phyloP scores from a whole-genome alignment of 2,329 filamentous ascomycete species.

The Hymenoscyphus fraxineus region DNA sequence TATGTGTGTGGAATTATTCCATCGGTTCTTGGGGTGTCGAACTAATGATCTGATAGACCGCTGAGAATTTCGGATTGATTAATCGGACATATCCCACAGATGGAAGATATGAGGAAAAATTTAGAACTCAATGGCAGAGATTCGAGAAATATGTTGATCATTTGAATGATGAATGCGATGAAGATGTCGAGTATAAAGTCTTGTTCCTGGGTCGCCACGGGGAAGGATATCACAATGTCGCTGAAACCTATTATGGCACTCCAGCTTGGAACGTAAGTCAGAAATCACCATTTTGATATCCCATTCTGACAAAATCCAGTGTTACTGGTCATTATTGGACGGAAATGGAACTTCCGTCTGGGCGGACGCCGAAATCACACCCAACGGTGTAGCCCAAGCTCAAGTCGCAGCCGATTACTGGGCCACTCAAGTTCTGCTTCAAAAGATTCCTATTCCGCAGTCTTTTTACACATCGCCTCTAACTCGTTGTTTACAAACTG shows the following conservation, averaged over 20 bases:
- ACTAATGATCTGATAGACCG: conserved; percentile 41
- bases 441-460: conserved; percentile 58
- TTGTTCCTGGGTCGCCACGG: conserved; percentile 49
- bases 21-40: background rate
- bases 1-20: conserved; percentile 47
- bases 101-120: conserved; percentile 34
- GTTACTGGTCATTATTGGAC: conserved; percentile 62
- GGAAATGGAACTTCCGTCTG: conserved; percentile 61
- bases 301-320: conserved; percentile 36
- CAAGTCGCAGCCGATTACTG: conserved; percentile 57
- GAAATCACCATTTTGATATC: background rate
- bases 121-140: conserved; percentile 61
- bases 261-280: conserved; percentile 61
- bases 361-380: conserved; percentile 61
- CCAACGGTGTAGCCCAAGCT: conserved; percentile 54
- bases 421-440: conserved; percentile 46
- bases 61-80: conserved; percentile 62
- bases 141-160: conserved; percentile 55
- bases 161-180: conserved; percentile 47
- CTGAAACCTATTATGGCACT: conserved; percentile 64
- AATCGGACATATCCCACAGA: conserved; percentile 59
- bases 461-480: conserved; percentile 64
- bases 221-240: conserved; percentile 50
- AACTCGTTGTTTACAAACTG: conserved; percentile 59
- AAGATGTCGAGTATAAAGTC: conserved; percentile 58